These are phyloP conservation scores for Citrullus colocynthis DNA, from an alignment of 306 rosid species.

Conservation along the genomic window DNA sequence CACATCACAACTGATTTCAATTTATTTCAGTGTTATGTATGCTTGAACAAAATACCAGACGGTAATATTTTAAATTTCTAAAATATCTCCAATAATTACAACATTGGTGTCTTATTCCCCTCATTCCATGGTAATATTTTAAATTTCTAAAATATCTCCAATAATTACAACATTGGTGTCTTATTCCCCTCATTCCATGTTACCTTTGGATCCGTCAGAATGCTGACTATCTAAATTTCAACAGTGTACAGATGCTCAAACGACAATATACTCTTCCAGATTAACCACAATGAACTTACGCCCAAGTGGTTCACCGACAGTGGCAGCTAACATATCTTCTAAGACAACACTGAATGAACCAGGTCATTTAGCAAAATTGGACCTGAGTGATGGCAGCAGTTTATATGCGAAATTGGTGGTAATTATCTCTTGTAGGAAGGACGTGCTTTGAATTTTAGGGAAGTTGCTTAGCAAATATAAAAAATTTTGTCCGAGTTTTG, in stretches of 20 bases:
- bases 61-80: not conserved
- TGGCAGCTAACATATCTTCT: constrained; percentile 20
- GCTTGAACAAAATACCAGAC: not conserved
- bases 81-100: not conserved
- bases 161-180: not conserved
- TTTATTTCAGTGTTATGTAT: not conserved
- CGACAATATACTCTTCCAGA: constrained; percentile 49
- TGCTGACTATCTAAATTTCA: constrained; percentile 22
- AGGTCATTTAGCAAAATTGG: constrained; percentile 50
- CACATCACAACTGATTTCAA: not conserved
- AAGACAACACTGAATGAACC: constrained; percentile 24
- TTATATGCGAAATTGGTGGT: constrained; percentile 87
- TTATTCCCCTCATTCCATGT: not conserved
- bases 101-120: not conserved
- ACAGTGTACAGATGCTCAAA: constrained; percentile 58
- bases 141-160: not conserved
- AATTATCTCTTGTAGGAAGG: constrained; percentile 10
- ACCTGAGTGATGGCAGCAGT: constrained; percentile 68
- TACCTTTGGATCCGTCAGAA: not conserved
- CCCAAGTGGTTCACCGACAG: constrained; percentile 29
- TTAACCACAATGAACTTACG: constrained; percentile 45
- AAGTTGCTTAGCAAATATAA: constrained; percentile 1
- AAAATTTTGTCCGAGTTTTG: constrained; percentile 8
- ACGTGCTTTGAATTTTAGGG: not conserved
- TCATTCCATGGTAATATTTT: not conserved